Conservation (phyloP, 2,329 filamentous ascomycete genomes). For the Pseudogymnoascus sp. region DNA sequence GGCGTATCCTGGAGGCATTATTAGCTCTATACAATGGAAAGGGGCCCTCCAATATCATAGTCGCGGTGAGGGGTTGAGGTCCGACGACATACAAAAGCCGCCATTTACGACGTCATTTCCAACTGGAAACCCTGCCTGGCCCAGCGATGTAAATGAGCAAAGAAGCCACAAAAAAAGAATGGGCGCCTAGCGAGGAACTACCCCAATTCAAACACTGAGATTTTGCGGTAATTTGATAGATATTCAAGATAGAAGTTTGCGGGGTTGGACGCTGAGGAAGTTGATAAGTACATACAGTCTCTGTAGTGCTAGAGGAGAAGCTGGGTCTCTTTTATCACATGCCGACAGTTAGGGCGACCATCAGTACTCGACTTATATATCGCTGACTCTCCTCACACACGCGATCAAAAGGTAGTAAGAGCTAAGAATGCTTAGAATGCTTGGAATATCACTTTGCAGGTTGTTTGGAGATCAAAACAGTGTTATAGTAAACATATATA, state of each 20-base stretch:
- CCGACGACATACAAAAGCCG: constrained; percentile 27
- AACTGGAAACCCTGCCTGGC: constrained; percentile 3
- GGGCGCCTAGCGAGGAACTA: background rate
- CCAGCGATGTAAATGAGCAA: background rate
- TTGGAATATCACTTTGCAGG: background rate
- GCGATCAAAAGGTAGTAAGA: background rate
- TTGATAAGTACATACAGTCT: background rate
- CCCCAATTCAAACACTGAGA: background rate
- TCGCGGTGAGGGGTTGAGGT: constrained; percentile 8
- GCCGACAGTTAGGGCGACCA: background rate
- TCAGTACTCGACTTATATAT: background rate
- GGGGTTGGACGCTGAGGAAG: background rate
- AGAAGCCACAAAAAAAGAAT: background rate
- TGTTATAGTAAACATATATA: constrained; percentile 2
- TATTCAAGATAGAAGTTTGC: background rate
- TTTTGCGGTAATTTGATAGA: background rate
- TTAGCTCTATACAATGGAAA: constrained; percentile 13
- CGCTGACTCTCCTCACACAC: background rate
- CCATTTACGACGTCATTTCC: constrained; percentile 31
- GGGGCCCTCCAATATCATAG: background rate
- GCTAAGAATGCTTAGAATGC: background rate
- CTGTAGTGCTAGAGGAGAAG: background rate
- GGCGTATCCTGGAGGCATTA: constrained; percentile 27
- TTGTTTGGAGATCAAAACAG: background rate
- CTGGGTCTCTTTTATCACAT: constrained; percentile 1